A percentile compares a stretch with the other conserved stretches of the same genome.
Evolutionary conservation across 108 stramenopile species (phyloP).

Genomic region (Aurantiochytrium sp.): DNA sequence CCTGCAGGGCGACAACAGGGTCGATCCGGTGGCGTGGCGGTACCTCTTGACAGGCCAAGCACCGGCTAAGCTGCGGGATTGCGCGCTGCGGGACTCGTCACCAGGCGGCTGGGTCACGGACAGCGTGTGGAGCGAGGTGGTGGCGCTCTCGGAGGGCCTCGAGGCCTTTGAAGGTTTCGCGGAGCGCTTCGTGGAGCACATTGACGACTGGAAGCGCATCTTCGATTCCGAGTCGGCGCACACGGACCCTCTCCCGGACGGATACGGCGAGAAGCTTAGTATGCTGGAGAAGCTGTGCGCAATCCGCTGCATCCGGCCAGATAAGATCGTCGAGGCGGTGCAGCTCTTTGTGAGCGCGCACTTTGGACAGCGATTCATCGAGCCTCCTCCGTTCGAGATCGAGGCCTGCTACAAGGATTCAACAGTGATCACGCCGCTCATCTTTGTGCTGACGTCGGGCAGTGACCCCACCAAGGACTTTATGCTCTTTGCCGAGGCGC

Average conservation of each 20-base stretch:
- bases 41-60: constrained; percentile 58
- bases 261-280: constrained; percentile 36
- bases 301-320: constrained; percentile 53
- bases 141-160: constrained; percentile 32
- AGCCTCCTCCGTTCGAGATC: constrained; percentile 63
- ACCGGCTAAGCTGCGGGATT: neutral
- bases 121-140: constrained; percentile 51
- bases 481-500: constrained; percentile 47
- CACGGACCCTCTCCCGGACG: constrained; percentile 42
- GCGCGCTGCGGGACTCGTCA: neutral
- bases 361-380: constrained; percentile 51
- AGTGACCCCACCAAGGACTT: constrained; percentile 65
- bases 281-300: constrained; percentile 52
- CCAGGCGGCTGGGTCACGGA: constrained; percentile 51
- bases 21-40: constrained; percentile 57
- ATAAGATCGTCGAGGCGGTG: constrained; percentile 59
- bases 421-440: constrained; percentile 51
- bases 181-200: neutral
- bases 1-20: constrained; percentile 48
- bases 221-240: constrained; percentile 57
- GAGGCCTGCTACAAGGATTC: constrained; percentile 56
- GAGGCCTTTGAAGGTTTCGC: constrained; percentile 45
- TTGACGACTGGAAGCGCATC: constrained; percentile 34
- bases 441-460: constrained; percentile 62
- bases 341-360: constrained; percentile 53